Evolutionary conservation across 495 filamentous ascomycete species (phyloP), one percentile per base, ranked within the genome.

Genomic region (Emericellopsis terricola): DNA sequence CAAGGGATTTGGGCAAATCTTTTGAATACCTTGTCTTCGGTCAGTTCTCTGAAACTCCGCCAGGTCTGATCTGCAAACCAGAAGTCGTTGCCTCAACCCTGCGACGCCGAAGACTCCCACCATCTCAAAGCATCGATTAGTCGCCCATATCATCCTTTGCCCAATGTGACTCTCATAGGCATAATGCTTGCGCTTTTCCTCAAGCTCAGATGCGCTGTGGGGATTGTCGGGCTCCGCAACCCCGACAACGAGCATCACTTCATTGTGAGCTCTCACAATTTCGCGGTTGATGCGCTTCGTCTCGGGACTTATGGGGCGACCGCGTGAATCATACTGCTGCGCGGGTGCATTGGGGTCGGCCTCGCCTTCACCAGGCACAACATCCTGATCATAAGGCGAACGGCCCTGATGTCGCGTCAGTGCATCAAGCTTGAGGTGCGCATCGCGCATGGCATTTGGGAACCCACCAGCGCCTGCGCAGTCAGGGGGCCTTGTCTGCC

Each of bases 291-390:
- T 57, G 9, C 52, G 46, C 36, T 59, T 61, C 2, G 59, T 69
- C 30, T 65, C 63, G 0, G 62, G 62, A 43, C 81, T 82, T 24
- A 72, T 53, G 5, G 78, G 73, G 34, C 76, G 71, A 10, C 78
- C 79, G 35, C 69, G 63, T n/a, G 66, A 62, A 51, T 82, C 77
- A 50, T 79, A 83, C 29, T 69, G 56, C 53, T 82, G 78, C 19
- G 53, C 36, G 4, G 47, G 57, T 19, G 48, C 60, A 41, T 64
- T 67, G 24, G 45, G 46, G 38, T 71, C 63, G 17, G 50, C 51
- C 39, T 63, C 43, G 1, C 58, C 51, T 45, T 47, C 51, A 50
- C 50, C 50, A 27, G 45, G 36, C 34, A 73, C 61, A 10, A 74
- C 69, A 33, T 69, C 60, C n/a, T n/a, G n/a, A 43, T 82, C 76